Percentiles rank a stretch among this genome's conserved stretches.
Conservation (phyloP, 2,329 filamentous ascomycete species). For the Massarina eburnea region DNA sequence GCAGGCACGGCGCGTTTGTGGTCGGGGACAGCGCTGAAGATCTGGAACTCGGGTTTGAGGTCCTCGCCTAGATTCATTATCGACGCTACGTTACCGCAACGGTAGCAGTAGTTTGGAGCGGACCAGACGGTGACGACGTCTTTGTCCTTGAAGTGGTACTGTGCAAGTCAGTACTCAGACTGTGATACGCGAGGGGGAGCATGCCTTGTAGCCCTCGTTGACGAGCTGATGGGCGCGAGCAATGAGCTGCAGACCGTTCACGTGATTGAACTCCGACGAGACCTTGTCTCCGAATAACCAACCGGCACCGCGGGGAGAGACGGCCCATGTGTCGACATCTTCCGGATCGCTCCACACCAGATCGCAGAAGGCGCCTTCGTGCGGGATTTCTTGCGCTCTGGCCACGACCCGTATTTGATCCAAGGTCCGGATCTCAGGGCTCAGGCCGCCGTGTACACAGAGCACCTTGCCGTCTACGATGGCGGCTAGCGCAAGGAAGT, state of each 20-base stretch:
- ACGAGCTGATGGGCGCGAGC: slow-evolving; percentile 74
- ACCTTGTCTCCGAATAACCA: slow-evolving; percentile 73
- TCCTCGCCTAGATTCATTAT: slow-evolving; percentile 93
- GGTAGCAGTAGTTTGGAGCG: slow-evolving; percentile 72
- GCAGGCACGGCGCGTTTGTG: slow-evolving; percentile 78
- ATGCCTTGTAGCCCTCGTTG: slow-evolving; percentile 73
- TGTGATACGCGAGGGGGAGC: slow-evolving; percentile 3
- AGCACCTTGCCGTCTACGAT: slow-evolving; percentile 99
- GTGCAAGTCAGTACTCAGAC: slow-evolving; percentile 16
- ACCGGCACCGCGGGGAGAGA: slow-evolving; percentile 68
- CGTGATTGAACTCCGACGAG: slow-evolving; percentile 74
- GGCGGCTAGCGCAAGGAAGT: slow-evolving; percentile 94
- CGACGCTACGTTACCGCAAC: slow-evolving; percentile 69
- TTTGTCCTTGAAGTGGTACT: slow-evolving; percentile 93
- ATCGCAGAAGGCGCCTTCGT: slow-evolving; percentile 98
- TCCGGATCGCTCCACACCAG: slow-evolving; percentile 89
- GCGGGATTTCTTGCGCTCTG: slow-evolving; percentile 88
- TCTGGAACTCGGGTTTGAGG: slow-evolving; percentile 86
- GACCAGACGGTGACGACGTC: slow-evolving; percentile 95
- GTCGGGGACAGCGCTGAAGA: slow-evolving; percentile 87
- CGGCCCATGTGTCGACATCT: slow-evolving; percentile 68
- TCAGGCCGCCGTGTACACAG: slow-evolving; percentile 94
- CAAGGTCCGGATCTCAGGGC: slow-evolving; percentile 92
- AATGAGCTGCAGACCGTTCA: slow-evolving; percentile 71
- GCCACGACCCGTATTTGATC: slow-evolving; percentile 80